Base-by-base conservation (phyloP, 768 basidiomycete genomes). In the Mycena chlorophos region DNA sequence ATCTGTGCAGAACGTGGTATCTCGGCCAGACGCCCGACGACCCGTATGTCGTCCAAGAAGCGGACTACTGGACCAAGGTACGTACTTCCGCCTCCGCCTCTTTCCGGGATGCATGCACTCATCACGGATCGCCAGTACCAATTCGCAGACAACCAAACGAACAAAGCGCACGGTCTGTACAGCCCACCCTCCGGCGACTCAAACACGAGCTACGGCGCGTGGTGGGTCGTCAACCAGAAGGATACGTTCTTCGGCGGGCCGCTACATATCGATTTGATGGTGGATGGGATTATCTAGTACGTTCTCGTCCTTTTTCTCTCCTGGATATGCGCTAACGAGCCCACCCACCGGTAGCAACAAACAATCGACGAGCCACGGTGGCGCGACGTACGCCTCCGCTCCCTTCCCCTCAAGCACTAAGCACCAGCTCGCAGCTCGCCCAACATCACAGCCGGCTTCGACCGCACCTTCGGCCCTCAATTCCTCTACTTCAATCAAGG, bases 1-100 rank as follows among this genome's bases (percentile, higher is more conserved):
- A n/a, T n/a, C n/a, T n/a, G n/a, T n/a, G n/a, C n/a, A 66, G 67
- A 25, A 65, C 67, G 3, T 68, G 65, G 65, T 68, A 66, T 31
- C 55, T 68, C n/a, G 67, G 65, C 3, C 25, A 49, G 1, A 66
- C 67, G 1, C 65, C 65, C 1, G 37, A 58, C 38, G 65, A 65
- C 42, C 26, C 64, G 4, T 66, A 68, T 42, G 67, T 65, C 17
- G 52, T 55, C n/a, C 60, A 62, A 52, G 66, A 68, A 61, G 64
- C 65, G 10, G 66, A 66, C 29, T 68, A 68, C 34, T 68, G 56
- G 40, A 68, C 65, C 13, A 68, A 65, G 50, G 64, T 65, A 50
- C 8, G 16, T n/a, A n/a, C n/a, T n/a, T n/a, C n/a, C n/a, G n/a
- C n/a, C n/a, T n/a, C n/a, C n/a, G n/a, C n/a, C n/a, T n/a, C n/a